Percentiles rank a stretch among this genome's conserved stretches.
These are phyloP conservation scores for Ascochyta rabiei DNA, from an alignment of 2,329 filamentous ascomycete species.

Conservation along the genomic window DNA sequence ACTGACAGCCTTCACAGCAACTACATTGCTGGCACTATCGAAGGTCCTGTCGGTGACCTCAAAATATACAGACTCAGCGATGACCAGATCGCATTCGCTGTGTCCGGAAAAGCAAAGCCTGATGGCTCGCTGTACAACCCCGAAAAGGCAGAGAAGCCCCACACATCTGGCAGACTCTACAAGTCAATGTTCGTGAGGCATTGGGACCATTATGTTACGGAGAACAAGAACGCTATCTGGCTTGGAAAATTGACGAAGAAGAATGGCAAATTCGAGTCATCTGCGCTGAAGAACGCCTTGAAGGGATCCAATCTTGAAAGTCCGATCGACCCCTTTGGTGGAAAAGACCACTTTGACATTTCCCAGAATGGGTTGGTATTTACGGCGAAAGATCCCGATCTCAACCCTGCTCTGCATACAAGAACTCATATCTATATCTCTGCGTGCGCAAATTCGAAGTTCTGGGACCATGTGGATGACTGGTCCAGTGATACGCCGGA, in stretches of 20 bases:
- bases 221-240: conserved; percentile 74
- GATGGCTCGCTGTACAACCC: conserved; percentile 73
- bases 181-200: conserved; percentile 78
- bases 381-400: conserved; percentile 73
- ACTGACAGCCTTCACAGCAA: conserved; percentile 31
- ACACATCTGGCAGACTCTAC: conserved; percentile 73
- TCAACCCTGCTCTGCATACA: conserved; percentile 76
- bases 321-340: conserved; percentile 80
- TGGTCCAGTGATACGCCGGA: conserved; percentile 17
- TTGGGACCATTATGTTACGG: conserved; percentile 78
- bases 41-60: conserved; percentile 56
- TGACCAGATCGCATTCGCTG: conserved; percentile 52
- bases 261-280: conserved; percentile 43
- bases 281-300: conserved; percentile 67
- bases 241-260: conserved; percentile 63
- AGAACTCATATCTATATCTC: conserved; percentile 79
- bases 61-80: conserved; percentile 51
- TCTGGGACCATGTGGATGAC: conserved; percentile 45
- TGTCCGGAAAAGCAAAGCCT: conserved; percentile 67
- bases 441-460: conserved; percentile 65
- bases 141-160: conserved; percentile 63
- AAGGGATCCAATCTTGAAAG: conserved; percentile 64
- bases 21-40: conserved; percentile 52
- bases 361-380: conserved; percentile 70
- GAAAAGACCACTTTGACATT: conserved; percentile 80